Conservation (phyloP, 2,329 filamentous ascomycete species). For the Hypoxylon sp. region DNA sequence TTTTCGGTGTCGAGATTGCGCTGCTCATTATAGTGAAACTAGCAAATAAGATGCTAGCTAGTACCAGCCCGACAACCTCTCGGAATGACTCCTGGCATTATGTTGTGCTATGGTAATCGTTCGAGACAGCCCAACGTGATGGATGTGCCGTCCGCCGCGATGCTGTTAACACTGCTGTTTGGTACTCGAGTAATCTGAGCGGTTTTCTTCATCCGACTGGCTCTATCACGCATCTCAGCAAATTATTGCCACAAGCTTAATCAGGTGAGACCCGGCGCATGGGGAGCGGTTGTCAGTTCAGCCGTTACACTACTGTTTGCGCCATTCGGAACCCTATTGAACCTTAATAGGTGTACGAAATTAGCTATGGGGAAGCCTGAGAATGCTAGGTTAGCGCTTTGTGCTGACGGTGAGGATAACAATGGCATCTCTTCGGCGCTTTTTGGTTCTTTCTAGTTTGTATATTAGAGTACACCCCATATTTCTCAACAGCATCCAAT, state of each 20-base stretch:
- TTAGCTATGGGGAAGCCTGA: constrained; percentile 32
- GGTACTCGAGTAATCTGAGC: neutral
- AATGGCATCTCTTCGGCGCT: constrained; percentile 3
- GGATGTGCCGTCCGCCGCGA: neutral
- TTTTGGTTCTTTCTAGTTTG: constrained; percentile 11
- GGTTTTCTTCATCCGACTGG: neutral
- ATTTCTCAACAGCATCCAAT: constrained; percentile 8
- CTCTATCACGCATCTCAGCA: constrained; percentile 2
- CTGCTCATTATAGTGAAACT: neutral
- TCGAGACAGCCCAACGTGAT: neutral
- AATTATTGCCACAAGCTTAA: constrained; percentile 1
- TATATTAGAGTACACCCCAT: constrained; percentile 11
- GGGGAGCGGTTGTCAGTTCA: constrained; percentile 14
- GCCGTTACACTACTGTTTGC: constrained; percentile 19
- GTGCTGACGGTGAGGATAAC: constrained; percentile 7
- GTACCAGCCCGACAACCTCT: constrained; percentile 8
- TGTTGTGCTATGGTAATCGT: constrained; percentile 1
- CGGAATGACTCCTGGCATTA: constrained; percentile 3
- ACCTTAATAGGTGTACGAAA: constrained; percentile 29
- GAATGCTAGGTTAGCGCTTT: constrained; percentile 25
- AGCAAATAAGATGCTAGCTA: neutral
- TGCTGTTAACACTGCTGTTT: neutral
- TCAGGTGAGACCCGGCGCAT: neutral
- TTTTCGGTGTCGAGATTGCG: neutral
- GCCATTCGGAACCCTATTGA: constrained; percentile 26